Conservation (phyloP, 192 early-diverging fungal species). For the Umbelopsis vinacea region DNA sequence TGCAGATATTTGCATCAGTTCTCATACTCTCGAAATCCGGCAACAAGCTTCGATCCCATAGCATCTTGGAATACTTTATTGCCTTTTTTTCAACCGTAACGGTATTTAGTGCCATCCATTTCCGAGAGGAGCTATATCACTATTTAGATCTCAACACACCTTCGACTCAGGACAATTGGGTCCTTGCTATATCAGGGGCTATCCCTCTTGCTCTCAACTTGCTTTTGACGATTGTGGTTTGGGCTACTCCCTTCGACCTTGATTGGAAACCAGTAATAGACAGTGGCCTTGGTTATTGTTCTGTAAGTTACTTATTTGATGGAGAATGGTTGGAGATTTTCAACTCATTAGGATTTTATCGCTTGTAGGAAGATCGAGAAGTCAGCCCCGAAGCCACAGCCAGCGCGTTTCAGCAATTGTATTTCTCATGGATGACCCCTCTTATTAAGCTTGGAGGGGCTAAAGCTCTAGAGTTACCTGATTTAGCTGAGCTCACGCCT, state of each 20-base stretch:
- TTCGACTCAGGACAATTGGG: background rate
- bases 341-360: background rate
- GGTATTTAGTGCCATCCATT: background rate
- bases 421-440: conserved; percentile 19
- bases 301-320: conserved; percentile 1
- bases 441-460: conserved; percentile 4
- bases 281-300: conserved; percentile 17
- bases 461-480: conserved; percentile 11
- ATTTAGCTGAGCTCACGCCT: conserved; percentile 16
- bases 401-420: background rate
- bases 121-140: background rate
- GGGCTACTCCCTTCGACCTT: conserved; percentile 3
- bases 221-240: background rate
- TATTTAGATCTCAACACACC: background rate
- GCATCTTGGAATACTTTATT: background rate
- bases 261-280: conserved; percentile 14
- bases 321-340: background rate
- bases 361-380: background rate
- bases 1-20: background rate
- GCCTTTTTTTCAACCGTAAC: background rate
- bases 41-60: conserved; percentile 13
- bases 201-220: background rate
- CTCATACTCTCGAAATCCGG: conserved; percentile 6
- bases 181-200: conserved; percentile 1
- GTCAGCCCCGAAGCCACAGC: background rate